Evolutionary conservation across 1,139 yeast genomes (phyloP).

Genomic region (Pichia sp.): DNA sequence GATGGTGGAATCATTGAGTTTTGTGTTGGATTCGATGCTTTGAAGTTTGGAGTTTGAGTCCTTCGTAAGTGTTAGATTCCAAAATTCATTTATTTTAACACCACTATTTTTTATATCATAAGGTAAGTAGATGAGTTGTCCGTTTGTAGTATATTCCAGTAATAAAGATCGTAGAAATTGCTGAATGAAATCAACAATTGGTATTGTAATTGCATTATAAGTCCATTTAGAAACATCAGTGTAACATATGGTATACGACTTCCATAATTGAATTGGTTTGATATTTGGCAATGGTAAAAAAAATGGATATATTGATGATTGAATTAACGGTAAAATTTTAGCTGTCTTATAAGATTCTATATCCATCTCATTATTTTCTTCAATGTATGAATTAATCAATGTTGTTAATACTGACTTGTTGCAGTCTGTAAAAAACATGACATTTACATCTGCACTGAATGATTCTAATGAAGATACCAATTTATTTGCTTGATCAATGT

Average conservation of each 20-base stretch:
- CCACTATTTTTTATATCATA: background rate
- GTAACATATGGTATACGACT: constrained; percentile 5
- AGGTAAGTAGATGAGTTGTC: background rate
- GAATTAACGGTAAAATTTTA: background rate
- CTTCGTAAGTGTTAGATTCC: background rate
- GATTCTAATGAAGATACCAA: background rate
- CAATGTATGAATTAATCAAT: background rate
- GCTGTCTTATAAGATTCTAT: background rate
- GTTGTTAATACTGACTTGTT: background rate
- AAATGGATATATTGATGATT: background rate
- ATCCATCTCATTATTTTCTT: background rate
- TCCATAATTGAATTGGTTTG: background rate
- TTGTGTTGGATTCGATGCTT: background rate
- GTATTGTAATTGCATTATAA: constrained; percentile 16
- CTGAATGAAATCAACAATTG: constrained; percentile 40
- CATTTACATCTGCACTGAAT: background rate
- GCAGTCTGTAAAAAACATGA: background rate
- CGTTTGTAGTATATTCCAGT: constrained; percentile 2
- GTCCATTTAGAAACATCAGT: constrained; percentile 12
- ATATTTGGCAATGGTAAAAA: background rate
- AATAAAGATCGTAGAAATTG: constrained; percentile 48
- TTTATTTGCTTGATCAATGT: background rate
- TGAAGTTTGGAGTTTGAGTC: background rate
- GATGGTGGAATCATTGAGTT: background rate
- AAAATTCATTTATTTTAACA: background rate